Percentiles rank a stretch among this genome's conserved stretches.
These are phyloP conservation scores for Neurospora sp. DNA, from an alignment of 2,329 filamentous ascomycete genomes.

Conservation along the genomic window DNA sequence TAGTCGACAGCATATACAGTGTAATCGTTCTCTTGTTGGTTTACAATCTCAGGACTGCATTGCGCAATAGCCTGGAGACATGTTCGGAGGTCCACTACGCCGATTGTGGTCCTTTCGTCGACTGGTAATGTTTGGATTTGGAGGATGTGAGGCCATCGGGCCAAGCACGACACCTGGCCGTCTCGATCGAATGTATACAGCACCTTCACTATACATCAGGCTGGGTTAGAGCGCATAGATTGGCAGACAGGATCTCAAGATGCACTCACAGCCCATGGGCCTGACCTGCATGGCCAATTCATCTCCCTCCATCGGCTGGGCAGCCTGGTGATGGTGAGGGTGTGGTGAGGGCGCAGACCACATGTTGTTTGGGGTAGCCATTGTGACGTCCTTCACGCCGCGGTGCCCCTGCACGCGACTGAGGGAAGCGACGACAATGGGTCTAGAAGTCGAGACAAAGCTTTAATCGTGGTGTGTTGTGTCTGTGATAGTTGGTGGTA, in stretches of 20 bases:
- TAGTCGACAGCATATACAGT: constrained; percentile 97
- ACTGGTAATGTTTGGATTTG: constrained; percentile 72
- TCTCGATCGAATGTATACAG: constrained; percentile 93
- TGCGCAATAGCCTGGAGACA: constrained; percentile 74
- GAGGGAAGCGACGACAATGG: constrained; percentile 2
- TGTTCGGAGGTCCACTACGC: constrained; percentile 75
- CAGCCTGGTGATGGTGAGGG: constrained; percentile 1
- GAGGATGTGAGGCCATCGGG: constrained; percentile 70
- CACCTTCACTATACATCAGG: constrained; percentile 65
- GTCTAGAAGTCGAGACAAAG: background rate
- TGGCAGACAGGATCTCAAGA: background rate
- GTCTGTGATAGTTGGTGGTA: background rate
- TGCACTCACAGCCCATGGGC: constrained; percentile 25
- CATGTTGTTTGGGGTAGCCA: constrained; percentile 15
- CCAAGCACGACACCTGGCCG: constrained; percentile 80
- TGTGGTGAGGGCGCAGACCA: constrained; percentile 16
- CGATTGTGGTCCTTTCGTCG: constrained; percentile 73
- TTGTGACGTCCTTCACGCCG: constrained; percentile 8
- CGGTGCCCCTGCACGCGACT: constrained; percentile 8
- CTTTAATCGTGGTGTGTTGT: background rate
- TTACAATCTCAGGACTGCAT: constrained; percentile 77
- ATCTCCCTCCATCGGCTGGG: constrained; percentile 14
- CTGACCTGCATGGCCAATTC: constrained; percentile 22
- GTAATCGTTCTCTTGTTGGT: constrained; percentile 67
- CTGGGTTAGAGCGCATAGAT: constrained; percentile 6